phyloP scores from a whole-genome alignment of 257 asterid species.

The Catharanthus roseus region DNA sequence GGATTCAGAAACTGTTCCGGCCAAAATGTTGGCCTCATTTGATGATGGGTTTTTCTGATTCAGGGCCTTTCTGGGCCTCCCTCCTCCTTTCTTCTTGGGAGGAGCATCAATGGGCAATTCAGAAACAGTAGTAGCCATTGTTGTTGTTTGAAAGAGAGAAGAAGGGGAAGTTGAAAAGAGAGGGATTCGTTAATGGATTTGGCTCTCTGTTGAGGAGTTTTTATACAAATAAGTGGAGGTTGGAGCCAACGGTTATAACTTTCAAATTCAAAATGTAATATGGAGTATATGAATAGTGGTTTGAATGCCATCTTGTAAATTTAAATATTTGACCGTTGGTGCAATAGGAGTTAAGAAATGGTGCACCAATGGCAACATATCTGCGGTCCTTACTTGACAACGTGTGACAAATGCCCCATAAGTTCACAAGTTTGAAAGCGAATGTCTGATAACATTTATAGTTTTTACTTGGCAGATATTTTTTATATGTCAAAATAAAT shows the following conservation, averaged over 20 bases:
- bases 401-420: too few relatives aligned
- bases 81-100: constrained; percentile 44
- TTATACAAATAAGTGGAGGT: neutral
- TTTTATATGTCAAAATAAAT: too few relatives aligned
- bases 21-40: constrained; percentile 54
- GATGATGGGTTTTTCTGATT: constrained; percentile 40
- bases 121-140: constrained; percentile 43
- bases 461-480: too few relatives aligned
- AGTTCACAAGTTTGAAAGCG: too few relatives aligned
- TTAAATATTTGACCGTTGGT: constrained; percentile 13
- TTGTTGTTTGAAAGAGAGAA: constrained; percentile 15
- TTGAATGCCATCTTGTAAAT: constrained; percentile 1
- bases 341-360: too few relatives aligned
- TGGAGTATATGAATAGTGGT: neutral
- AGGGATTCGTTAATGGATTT: neutral
- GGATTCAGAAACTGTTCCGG: constrained; percentile 38
- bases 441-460: too few relatives aligned
- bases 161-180: neutral
- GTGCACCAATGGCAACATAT: too few relatives aligned
- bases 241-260: constrained; percentile 23
- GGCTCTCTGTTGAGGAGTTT: neutral
- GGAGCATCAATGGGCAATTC: constrained; percentile 30
- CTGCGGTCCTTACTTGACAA: too few relatives aligned
- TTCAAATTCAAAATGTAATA: constrained; percentile 23
- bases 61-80: constrained; percentile 46